Percentiles rank a stretch among this genome's conserved stretches.
Conservation (phyloP, 129 eudicot species). For the sunflower (Helianthus annuus) region DNA sequence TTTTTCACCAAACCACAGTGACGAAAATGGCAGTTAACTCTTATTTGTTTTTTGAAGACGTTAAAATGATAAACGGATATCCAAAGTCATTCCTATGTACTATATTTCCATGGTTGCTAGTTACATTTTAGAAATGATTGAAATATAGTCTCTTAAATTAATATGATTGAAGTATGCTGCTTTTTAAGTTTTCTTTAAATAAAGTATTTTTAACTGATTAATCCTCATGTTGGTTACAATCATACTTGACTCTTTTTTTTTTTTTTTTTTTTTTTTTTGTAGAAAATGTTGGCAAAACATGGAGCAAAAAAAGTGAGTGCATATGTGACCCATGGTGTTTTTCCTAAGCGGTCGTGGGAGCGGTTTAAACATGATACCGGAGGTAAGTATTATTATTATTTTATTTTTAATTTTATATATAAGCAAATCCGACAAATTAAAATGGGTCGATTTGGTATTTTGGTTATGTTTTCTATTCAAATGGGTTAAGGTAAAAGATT, state of each 20-base stretch:
- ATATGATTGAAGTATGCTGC: background rate
- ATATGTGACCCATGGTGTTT: conserved; percentile 95
- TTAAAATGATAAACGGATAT: background rate
- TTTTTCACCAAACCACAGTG: no score
- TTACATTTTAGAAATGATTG: no score
- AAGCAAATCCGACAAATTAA: background rate
- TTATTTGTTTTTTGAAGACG: background rate
- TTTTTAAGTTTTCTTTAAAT: background rate
- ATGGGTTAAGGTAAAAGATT: background rate
- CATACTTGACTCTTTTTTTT: background rate
- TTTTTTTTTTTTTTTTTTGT: background rate
- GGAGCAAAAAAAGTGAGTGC: conserved; percentile 94
- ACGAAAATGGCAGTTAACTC: no score
- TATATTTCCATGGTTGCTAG: background rate
- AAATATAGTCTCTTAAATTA: background rate
- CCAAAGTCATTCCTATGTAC: background rate
- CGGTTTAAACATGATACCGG: conserved; percentile 76
- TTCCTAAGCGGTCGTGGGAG: conserved; percentile 91
- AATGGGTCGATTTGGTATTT: background rate
- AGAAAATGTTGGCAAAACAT: conserved; percentile 92
- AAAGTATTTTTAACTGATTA: background rate
- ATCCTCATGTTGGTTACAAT: background rate
- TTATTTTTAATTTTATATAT: background rate
- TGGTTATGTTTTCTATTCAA: background rate
- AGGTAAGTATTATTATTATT: conserved; percentile 44